Percentiles rank a stretch among this genome's conserved stretches.
phyloP scores from a whole-genome alignment of 2,329 filamentous ascomycete species.

The Calonectria henricotiae region DNA sequence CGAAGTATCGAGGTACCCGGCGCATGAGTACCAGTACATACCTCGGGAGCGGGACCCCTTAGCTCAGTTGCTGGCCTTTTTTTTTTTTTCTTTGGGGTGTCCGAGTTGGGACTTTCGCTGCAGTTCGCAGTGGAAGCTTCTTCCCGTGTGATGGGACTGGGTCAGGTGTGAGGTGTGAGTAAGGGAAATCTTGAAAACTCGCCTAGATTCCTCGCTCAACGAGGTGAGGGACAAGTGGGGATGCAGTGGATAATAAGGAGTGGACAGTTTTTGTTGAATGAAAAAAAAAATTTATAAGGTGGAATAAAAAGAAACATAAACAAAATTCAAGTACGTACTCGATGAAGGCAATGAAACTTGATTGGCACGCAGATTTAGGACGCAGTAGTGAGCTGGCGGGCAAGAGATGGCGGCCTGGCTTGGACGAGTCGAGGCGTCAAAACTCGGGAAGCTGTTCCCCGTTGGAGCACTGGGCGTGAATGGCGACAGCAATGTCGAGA shows the following conservation, averaged over 20 bases:
- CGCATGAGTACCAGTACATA: slow-evolving; percentile 42
- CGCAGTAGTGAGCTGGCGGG: slow-evolving; percentile 14
- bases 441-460: slow-evolving; percentile 26
- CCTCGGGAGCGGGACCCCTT: slow-evolving; percentile 37
- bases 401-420: background rate
- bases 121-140: slow-evolving; percentile 23
- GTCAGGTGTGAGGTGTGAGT: slow-evolving; percentile 29
- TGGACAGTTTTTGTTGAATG: slow-evolving; percentile 16
- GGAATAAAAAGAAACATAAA: slow-evolving; percentile 23
- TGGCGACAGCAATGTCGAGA: slow-evolving; percentile 33
- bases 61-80: slow-evolving; percentile 25
- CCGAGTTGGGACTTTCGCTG: slow-evolving; percentile 22
- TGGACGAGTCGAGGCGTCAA: slow-evolving; percentile 23
- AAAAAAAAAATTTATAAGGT: slow-evolving; percentile 2
- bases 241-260: slow-evolving; percentile 9
- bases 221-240: slow-evolving; percentile 29
- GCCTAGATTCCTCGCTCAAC: slow-evolving; percentile 13
- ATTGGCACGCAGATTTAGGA: slow-evolving; percentile 26
- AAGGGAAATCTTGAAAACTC: slow-evolving; percentile 26
- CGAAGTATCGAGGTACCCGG: slow-evolving; percentile 38
- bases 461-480: slow-evolving; percentile 25
- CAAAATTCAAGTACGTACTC: slow-evolving; percentile 25
- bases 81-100: slow-evolving; percentile 18
- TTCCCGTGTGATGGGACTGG: slow-evolving; percentile 32
- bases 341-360: slow-evolving; percentile 22